Evolutionary conservation across 495 filamentous ascomycete genomes (phyloP).

Genomic region (Collariella sp.): DNA sequence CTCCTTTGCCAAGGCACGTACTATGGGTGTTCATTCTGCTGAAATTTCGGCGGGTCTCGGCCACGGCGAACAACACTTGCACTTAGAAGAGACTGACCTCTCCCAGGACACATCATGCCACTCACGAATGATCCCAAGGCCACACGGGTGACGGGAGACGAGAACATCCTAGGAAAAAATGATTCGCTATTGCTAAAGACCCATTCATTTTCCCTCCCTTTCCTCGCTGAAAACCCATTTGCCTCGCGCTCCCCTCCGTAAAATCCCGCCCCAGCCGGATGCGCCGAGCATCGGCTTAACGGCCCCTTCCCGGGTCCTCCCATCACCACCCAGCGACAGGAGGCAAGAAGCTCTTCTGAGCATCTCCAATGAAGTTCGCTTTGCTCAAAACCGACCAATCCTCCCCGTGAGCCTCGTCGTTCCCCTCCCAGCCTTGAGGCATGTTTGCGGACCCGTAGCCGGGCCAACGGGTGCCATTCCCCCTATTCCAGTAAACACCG

Average conservation of each 20-base stretch:
- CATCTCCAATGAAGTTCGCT: too few relatives aligned
- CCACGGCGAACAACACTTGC: background rate
- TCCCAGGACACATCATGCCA: background rate
- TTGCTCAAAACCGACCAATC: too few relatives aligned
- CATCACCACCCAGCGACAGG: background rate
- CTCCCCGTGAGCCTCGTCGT: too few relatives aligned
- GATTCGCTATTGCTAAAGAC: too few relatives aligned
- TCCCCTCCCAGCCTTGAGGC: too few relatives aligned
- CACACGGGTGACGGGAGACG: background rate
- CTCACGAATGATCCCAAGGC: background rate
- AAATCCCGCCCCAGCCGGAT: conserved; percentile 2
- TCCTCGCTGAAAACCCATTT: background rate
- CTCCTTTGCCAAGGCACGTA: background rate
- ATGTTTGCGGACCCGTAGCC: too few relatives aligned
- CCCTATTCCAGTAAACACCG: too few relatives aligned
- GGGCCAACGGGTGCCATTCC: too few relatives aligned
- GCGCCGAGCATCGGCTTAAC: conserved; percentile 9
- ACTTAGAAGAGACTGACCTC: background rate
- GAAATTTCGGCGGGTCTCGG: background rate
- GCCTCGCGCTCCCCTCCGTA: background rate
- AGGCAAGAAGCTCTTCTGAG: too few relatives aligned
- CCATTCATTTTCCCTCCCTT: background rate
- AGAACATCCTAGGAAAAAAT: too few relatives aligned
- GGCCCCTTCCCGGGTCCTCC: background rate
- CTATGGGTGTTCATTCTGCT: background rate